Evolutionary conservation across 2,329 filamentous ascomycete genomes (phyloP).

Genomic region (Arthrobotrys iridis): DNA sequence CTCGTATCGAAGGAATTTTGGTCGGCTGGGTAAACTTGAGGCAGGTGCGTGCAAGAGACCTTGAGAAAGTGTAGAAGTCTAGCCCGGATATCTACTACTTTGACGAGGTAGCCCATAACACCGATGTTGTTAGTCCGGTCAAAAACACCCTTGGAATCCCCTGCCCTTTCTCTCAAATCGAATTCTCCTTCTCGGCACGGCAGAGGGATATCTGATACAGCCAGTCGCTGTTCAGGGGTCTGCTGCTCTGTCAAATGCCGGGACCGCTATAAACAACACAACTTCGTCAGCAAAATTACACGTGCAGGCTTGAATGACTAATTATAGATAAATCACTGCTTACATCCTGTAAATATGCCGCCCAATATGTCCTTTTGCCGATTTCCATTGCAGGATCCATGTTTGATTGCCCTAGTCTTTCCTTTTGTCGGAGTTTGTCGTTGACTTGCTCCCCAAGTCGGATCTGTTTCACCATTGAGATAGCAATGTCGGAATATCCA

Average conservation of each 20-base stretch:
- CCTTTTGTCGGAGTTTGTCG: slow-evolving; percentile 44
- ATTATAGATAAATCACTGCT: slow-evolving; percentile 12
- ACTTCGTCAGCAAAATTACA: slow-evolving; percentile 29
- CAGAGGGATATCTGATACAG: slow-evolving; percentile 47
- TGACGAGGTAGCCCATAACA: slow-evolving; percentile 47
- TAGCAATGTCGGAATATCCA: slow-evolving; percentile 45
- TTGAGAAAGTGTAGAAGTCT: slow-evolving; percentile 45
- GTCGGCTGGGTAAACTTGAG: slow-evolving; percentile 39
- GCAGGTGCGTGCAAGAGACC: slow-evolving; percentile 42
- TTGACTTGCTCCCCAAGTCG: slow-evolving; percentile 50
- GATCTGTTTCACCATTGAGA: slow-evolving; percentile 52
- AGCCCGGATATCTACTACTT: slow-evolving; percentile 41
- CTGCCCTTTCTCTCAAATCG: slow-evolving; percentile 31
- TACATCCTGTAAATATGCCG: slow-evolving; percentile 51
- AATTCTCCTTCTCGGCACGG: slow-evolving; percentile 46
- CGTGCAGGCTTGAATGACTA: neutral
- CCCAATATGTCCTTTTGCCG: slow-evolving; percentile 52
- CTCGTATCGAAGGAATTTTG: slow-evolving; percentile 36
- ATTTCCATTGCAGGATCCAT: slow-evolving; percentile 52
- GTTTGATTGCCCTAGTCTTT: slow-evolving; percentile 28
- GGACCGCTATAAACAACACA: slow-evolving; percentile 46
- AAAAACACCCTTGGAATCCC: slow-evolving; percentile 14
- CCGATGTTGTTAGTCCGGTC: slow-evolving; percentile 24
- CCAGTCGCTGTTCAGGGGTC: slow-evolving; percentile 36
- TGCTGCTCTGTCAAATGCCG: slow-evolving; percentile 44